Evolutionary conservation across 1,284 basidiomycete species (phyloP).

Genomic region (Singerocomus inundabilis): DNA sequence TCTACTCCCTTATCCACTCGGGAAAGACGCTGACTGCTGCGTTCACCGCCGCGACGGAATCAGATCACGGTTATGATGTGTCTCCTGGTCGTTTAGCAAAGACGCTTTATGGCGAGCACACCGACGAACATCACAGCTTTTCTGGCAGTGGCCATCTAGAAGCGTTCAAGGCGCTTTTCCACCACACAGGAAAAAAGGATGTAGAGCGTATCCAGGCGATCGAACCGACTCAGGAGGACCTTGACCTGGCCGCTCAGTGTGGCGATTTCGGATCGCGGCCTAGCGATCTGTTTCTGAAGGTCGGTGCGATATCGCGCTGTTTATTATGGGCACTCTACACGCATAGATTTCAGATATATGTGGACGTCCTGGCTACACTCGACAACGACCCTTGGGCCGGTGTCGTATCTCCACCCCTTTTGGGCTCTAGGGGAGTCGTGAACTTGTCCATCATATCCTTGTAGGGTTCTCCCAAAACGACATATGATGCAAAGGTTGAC

Average conservation of each 20-base stretch:
- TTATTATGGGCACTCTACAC: neutral
- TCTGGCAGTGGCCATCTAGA: slow-evolving; percentile 17
- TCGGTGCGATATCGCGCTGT: slow-evolving; percentile 14
- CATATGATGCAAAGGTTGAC: slow-evolving; percentile 1
- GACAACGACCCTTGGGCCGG: slow-evolving; percentile 51
- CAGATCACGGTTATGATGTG: slow-evolving; percentile 16
- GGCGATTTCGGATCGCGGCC: slow-evolving; percentile 46
- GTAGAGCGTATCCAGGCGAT: slow-evolving; percentile 22
- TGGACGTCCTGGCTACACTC: slow-evolving; percentile 51
- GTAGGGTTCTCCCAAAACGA: slow-evolving; percentile 23
- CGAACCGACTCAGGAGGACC: slow-evolving; percentile 36
- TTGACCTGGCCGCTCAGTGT: slow-evolving; percentile 40
- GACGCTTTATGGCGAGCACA: slow-evolving; percentile 22
- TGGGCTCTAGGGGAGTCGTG: slow-evolving; percentile 56
- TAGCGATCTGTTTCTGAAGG: slow-evolving; percentile 48
- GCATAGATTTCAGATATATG: slow-evolving; percentile 46
- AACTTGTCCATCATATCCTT: slow-evolving; percentile 51
- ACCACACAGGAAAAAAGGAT: slow-evolving; percentile 14
- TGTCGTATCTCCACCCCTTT: slow-evolving; percentile 53
- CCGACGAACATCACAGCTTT: slow-evolving; percentile 11
- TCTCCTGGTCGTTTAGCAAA: slow-evolving; percentile 29
- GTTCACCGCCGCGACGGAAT: slow-evolving; percentile 22
- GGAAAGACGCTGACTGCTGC: slow-evolving; percentile 28
- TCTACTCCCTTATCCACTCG: slow-evolving; percentile 27
- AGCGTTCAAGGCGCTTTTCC: slow-evolving; percentile 23